Evolutionary conservation across 2,329 filamentous ascomycete species (phyloP), one percentile per base, ranked within the genome.

Genomic region (Claviceps paspali): DNA sequence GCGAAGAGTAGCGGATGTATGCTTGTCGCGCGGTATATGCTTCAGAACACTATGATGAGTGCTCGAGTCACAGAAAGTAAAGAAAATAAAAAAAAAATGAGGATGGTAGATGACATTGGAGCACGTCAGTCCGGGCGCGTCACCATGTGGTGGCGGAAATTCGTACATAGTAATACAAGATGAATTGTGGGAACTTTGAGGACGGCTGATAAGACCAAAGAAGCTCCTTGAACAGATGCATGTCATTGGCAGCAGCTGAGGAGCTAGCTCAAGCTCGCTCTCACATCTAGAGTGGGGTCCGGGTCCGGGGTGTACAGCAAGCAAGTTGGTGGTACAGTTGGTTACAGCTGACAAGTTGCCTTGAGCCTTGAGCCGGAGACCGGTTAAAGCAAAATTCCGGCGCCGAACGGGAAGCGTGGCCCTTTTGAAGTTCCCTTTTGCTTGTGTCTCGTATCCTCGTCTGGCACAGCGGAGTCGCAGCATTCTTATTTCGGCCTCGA

Each of bases 321-420:
- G n/a, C n/a, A n/a, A n/a, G n/a, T n/a, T n/a, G n/a, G n/a, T n/a
- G n/a, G n/a, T n/a, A n/a, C n/a, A n/a, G n/a, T n/a, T n/a, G n/a
- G n/a, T n/a, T n/a, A n/a, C n/a, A n/a, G n/a, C n/a, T n/a, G n/a
- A n/a, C n/a, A n/a, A n/a, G n/a, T n/a, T n/a, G n/a, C n/a, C n/a
- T n/a, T n/a, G n/a, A n/a, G n/a, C n/a, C n/a, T n/a, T n/a, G n/a
- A n/a, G n/a, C n/a, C n/a, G n/a, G 41, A 35, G 41, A 36, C 26
- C 44, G 47, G 46, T 5, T 24, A 7, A 14, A 26, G 36, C 29
- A 26, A 49, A 49, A 45, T 41, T 49, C 46, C 47, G 47, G 30
- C 26, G 38, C 47, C 43, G 45, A 44, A 29, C 24, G 35, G n/a
- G 23, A 30, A 36, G 37, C 41, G 43, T 48, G 45, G 43, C 43